A percentile compares a stretch with the other conserved stretches of the same genome.
Evolutionary conservation across 1,284 basidiomycete species (phyloP).

Genomic region (Ganoderma lingzhi): DNA sequence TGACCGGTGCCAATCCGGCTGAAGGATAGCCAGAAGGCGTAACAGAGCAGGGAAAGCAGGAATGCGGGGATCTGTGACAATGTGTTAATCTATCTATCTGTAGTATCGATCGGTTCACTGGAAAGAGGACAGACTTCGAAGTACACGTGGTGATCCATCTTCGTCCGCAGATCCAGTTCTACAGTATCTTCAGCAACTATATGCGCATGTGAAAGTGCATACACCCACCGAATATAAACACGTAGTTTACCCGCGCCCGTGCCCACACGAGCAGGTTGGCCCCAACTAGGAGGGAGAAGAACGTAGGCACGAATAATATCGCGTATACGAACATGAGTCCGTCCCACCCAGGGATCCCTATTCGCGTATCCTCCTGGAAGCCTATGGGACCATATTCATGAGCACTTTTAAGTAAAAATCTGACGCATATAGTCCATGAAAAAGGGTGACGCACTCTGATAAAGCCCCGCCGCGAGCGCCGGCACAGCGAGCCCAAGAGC

Average conservation of each 20-base stretch:
- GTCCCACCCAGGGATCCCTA: slow-evolving; percentile 73
- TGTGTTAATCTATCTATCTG: no score
- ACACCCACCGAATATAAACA: slow-evolving; percentile 87
- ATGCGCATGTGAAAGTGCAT: neutral
- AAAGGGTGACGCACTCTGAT: slow-evolving; percentile 61
- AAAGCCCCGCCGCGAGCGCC: slow-evolving; percentile 74
- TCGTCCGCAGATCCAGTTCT: slow-evolving; percentile 83
- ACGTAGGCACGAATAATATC: slow-evolving; percentile 75
- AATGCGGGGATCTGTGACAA: slow-evolving; percentile 76
- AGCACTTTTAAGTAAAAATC: neutral
- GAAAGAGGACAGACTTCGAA: slow-evolving; percentile 65
- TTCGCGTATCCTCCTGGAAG: slow-evolving; percentile 64
- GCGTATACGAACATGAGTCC: slow-evolving; percentile 86
- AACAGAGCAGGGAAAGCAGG: slow-evolving; percentile 78
- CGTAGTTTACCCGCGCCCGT: slow-evolving; percentile 83
- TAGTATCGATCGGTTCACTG: no score
- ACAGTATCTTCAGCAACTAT: slow-evolving; percentile 1
- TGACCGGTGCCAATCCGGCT: slow-evolving; percentile 59
- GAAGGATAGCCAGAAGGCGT: slow-evolving; percentile 90
- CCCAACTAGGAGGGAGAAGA: slow-evolving; percentile 85
- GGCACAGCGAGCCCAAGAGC: slow-evolving; percentile 83
- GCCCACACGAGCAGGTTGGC: slow-evolving; percentile 86
- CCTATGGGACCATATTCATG: slow-evolving; percentile 48
- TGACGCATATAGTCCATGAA: neutral
- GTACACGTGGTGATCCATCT: slow-evolving; percentile 84